Conservation (phyloP, 805 yeast genomes). For the Zygoascus tannicola region DNA sequence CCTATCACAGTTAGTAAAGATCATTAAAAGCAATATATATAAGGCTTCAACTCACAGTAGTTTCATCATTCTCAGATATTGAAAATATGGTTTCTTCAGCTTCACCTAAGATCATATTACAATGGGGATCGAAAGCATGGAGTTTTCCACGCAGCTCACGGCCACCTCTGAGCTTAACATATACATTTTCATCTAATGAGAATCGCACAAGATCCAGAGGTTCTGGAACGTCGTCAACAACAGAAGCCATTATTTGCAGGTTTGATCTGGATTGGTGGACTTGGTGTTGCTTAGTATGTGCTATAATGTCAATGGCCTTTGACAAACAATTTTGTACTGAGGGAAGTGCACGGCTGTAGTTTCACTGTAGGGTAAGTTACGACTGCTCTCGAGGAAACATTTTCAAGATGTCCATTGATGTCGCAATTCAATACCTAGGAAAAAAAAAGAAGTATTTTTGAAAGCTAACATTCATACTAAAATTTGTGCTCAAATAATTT, state of each 20-base stretch:
- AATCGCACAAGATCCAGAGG: constrained; percentile 87
- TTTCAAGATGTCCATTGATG: too few species aligned
- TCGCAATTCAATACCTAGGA: too few species aligned
- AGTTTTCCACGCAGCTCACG: constrained; percentile 84
- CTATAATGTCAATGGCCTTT: too few species aligned
- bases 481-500: too few species aligned
- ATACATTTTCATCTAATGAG: constrained; percentile 77
- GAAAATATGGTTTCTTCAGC: constrained; percentile 75
- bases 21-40: neutral
- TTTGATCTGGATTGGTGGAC: too few species aligned
- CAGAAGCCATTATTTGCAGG: constrained; percentile 9
- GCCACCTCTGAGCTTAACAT: constrained; percentile 87
- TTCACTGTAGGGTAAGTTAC: too few species aligned
- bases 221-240: constrained; percentile 35
- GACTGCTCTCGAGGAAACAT: too few species aligned
- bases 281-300: too few species aligned
- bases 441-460: too few species aligned
- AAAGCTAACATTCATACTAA: too few species aligned
- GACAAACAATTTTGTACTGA: too few species aligned
- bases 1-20: constrained; percentile 18
- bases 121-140: constrained; percentile 93
- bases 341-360: too few species aligned
- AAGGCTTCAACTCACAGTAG: constrained; percentile 23
- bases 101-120: constrained; percentile 90
- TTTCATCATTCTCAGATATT: constrained; percentile 40